phyloP scores from a whole-genome alignment of 495 filamentous ascomycete genomes.

The Saxispiralis lemnorum region DNA sequence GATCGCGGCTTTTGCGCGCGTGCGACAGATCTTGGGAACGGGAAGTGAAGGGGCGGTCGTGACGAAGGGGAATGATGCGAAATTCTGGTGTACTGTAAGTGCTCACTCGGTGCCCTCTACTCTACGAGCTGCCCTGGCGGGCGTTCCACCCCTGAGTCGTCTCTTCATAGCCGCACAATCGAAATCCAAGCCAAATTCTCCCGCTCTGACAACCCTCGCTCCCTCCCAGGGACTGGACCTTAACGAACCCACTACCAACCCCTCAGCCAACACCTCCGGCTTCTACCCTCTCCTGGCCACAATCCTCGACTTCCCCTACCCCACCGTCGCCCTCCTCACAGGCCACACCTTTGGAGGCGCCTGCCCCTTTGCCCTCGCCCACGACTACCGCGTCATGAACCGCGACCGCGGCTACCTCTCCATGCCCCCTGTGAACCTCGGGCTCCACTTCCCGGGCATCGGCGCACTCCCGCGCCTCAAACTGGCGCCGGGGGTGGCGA shows the following conservation, averaged over 20 bases:
- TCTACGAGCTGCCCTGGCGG: too few relatives aligned
- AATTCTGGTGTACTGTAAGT: constrained; percentile 33
- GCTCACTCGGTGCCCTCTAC: too few relatives aligned
- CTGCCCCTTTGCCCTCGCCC: constrained; percentile 30
- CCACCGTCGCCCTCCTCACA: constrained; percentile 33
- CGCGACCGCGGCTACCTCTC: constrained; percentile 31
- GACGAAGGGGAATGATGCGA: constrained; percentile 30
- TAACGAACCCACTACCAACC: constrained; percentile 31
- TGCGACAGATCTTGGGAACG: constrained; percentile 23
- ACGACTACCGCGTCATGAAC: constrained; percentile 38
- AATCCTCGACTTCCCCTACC: constrained; percentile 35
- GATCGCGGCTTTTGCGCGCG: constrained; percentile 25
- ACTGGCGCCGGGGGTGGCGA: constrained; percentile 29
- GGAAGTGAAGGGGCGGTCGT: constrained; percentile 31
- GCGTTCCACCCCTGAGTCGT: too few relatives aligned
- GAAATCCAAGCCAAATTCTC: too few relatives aligned
- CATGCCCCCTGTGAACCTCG: constrained; percentile 35
- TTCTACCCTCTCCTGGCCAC: constrained; percentile 32
- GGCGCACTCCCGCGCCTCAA: constrained; percentile 32
- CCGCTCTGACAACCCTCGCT: too few relatives aligned
- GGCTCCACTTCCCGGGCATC: constrained; percentile 34
- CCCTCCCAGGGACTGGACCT: constrained; percentile 30
- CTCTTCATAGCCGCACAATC: too few relatives aligned
- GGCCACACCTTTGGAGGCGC: constrained; percentile 37
- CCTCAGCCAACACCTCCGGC: constrained; percentile 33